phyloP scores from a whole-genome alignment of 345 rosid genomes.

The Dipteronia sinensis region DNA sequence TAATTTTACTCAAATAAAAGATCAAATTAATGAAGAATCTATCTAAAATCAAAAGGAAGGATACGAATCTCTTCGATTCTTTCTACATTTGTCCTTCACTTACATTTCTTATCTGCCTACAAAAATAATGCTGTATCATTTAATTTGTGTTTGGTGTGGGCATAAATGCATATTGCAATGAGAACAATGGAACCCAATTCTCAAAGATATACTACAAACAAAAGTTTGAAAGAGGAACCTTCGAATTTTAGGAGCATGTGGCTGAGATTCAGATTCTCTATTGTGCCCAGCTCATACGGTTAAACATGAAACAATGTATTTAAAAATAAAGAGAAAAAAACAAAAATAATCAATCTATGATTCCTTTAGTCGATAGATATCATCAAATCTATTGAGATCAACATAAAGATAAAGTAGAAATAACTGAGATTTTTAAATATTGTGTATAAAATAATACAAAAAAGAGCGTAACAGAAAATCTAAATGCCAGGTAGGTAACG shows the following conservation, averaged over 20 bases:
- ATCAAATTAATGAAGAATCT: neutral
- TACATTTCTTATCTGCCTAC: neutral
- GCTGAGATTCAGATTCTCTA: no score
- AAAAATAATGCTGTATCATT: neutral
- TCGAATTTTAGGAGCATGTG: neutral
- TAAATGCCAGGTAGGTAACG: neutral
- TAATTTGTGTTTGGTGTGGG: neutral
- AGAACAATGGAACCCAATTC: conserved; percentile 6
- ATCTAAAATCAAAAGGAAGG: neutral
- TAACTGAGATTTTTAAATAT: no score
- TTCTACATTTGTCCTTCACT: no score
- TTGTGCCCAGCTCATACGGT: no score
- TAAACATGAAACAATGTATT: no score
- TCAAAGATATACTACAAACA: neutral
- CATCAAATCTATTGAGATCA: no score
- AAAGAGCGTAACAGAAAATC: no score
- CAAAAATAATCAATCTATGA: no score
- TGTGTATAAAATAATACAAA: no score
- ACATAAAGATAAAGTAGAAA: no score
- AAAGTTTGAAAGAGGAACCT: neutral
- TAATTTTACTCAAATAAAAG: neutral
- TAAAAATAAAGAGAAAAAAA: no score
- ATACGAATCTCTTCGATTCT: neutral
- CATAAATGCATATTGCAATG: neutral
- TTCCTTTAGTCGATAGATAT: no score